Conservation (phyloP, 2,329 filamentous ascomycete species). For the Colletotrichum cuscutae region DNA sequence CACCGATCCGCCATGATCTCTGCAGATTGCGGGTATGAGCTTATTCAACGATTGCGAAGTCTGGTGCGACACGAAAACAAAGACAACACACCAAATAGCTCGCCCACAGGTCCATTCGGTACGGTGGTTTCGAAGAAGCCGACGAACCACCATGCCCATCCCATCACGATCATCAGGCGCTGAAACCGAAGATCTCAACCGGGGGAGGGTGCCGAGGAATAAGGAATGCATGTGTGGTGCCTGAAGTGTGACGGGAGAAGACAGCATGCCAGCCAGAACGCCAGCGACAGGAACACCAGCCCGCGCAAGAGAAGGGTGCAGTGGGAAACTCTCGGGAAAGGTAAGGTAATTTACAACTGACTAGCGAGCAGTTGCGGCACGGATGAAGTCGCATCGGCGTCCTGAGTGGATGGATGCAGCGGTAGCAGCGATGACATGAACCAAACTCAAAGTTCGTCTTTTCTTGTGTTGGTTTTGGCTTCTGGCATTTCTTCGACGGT, state of each 20-base stretch:
- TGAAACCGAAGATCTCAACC: constrained; percentile 31
- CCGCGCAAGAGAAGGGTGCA: not conserved
- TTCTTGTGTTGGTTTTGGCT: constrained; percentile 32
- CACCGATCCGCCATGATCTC: not conserved
- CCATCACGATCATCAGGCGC: constrained; percentile 24
- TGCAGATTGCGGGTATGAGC: not conserved
- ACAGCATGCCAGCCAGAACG: not conserved
- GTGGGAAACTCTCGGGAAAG: constrained; percentile 14
- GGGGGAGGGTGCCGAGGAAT: constrained; percentile 10
- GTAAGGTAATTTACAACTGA: constrained; percentile 7
- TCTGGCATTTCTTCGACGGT: constrained; percentile 34
- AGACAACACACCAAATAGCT: not conserved
- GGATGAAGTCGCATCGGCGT: constrained; percentile 31
- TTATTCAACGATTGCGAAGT: not conserved
- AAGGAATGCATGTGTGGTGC: not conserved
- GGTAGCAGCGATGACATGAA: constrained; percentile 34
- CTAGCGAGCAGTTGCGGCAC: constrained; percentile 28
- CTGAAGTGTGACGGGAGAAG: not conserved
- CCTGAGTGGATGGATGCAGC: constrained; percentile 25
- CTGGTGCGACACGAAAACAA: not conserved
- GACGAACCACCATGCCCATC: constrained; percentile 23
- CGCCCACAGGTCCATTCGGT: not conserved
- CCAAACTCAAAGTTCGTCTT: constrained; percentile 36
- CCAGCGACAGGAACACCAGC: constrained; percentile 10
- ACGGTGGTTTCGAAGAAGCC: not conserved